A percentile compares a stretch with the other conserved stretches of the same genome.
Conservation (phyloP, 208 protist genomes). For the Blastocrithidia nonstop region DNA sequence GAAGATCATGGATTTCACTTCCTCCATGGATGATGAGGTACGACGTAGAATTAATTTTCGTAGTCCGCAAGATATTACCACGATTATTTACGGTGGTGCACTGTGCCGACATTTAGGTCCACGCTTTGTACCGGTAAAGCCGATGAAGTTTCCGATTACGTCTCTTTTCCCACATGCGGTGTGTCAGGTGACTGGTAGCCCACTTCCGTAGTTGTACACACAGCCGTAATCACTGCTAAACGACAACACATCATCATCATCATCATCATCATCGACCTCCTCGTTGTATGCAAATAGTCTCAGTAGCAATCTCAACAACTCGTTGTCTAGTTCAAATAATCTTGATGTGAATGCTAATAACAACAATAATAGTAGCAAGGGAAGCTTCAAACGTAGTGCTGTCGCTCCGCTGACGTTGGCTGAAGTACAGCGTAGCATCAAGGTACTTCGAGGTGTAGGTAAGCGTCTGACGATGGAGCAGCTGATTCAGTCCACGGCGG, state of each 20-base stretch:
- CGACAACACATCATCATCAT: slow-evolving; percentile 1
- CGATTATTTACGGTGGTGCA: slow-evolving; percentile 78
- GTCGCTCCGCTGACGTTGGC: not conserved
- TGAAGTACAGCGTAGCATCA: not conserved
- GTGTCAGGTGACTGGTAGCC: slow-evolving; percentile 46
- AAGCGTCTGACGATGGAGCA: slow-evolving; percentile 29
- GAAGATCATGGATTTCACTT: slow-evolving; percentile 79
- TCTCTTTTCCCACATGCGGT: slow-evolving; percentile 62
- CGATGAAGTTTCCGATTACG: slow-evolving; percentile 38
- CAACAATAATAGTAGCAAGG: not conserved
- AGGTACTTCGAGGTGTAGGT: too few species aligned
- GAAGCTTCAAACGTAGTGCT: not conserved
- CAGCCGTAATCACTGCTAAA: slow-evolving; percentile 28
- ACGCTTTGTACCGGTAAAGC: slow-evolving; percentile 43
- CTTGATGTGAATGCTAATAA: not conserved
- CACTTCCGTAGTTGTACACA: slow-evolving; percentile 43
- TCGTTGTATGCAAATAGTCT: too few species aligned
- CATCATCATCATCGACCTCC: too few species aligned
- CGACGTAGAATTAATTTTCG: slow-evolving; percentile 76
- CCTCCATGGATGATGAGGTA: slow-evolving; percentile 71
- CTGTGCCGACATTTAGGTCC: slow-evolving; percentile 68
- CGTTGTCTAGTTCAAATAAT: too few species aligned
- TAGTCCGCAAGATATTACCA: slow-evolving; percentile 79
- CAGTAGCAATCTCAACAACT: too few species aligned
- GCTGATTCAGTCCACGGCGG: slow-evolving; percentile 42